phyloP scores from a whole-genome alignment of 106 monocot species.

The Dendrobium officinale region DNA sequence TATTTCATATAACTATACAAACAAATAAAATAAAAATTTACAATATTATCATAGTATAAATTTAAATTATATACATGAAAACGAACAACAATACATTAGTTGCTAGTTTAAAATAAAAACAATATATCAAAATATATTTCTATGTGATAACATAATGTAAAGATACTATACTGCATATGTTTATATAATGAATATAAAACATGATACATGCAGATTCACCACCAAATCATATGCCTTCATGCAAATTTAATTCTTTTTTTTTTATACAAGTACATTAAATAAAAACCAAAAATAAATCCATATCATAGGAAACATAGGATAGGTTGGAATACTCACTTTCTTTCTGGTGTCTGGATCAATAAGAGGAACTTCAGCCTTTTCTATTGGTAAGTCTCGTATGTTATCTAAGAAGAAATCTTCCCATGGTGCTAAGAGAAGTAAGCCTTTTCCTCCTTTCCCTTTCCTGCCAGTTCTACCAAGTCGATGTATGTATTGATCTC shows the following conservation, averaged over 20 bases:
- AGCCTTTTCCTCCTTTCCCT: slow-evolving; percentile 69
- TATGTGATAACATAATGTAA: too few species aligned
- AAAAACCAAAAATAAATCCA: neutral
- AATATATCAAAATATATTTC: too few species aligned
- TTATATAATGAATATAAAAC: too few species aligned
- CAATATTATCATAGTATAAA: too few species aligned
- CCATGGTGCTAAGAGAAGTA: slow-evolving; percentile 75
- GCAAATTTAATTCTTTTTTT: neutral
- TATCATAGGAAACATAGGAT: neutral
- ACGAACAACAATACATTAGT: too few species aligned
- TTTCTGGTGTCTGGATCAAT: slow-evolving; percentile 47
- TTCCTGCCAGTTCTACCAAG: slow-evolving; percentile 79
- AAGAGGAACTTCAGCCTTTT: slow-evolving; percentile 31
- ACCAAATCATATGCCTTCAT: neutral
- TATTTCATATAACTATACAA: too few species aligned
- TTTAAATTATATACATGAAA: too few species aligned
- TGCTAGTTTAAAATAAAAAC: too few species aligned
- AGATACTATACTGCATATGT: too few species aligned
- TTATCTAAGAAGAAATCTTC: slow-evolving; percentile 61
- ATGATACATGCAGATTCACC: neutral
- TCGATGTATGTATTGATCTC: slow-evolving; percentile 83
- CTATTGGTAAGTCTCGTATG: slow-evolving; percentile 60
- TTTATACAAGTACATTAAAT: neutral
- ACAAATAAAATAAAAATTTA: too few species aligned
- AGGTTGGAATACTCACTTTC: slow-evolving; percentile 29